phyloP scores from a whole-genome alignment of 352 stramenopile genomes.

The Phytophthora foliorum region DNA sequence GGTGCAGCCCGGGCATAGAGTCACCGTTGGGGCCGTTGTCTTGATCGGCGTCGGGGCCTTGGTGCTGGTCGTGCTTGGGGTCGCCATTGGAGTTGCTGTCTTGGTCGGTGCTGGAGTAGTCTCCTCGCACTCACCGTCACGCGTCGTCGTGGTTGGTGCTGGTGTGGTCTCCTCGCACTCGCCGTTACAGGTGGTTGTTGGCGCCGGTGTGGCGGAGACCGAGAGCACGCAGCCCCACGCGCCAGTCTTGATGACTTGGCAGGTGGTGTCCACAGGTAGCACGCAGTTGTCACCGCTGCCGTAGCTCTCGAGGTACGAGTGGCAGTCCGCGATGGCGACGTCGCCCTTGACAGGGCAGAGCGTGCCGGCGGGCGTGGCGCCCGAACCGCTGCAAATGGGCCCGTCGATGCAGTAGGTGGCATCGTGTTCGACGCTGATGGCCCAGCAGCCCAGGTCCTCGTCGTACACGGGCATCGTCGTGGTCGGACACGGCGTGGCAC shows the following conservation, averaged over 20 bases:
- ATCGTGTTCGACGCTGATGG: slow-evolving; percentile 50
- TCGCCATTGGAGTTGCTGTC: background rate
- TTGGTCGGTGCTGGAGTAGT: too few relatives aligned
- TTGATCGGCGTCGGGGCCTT: slow-evolving; percentile 2
- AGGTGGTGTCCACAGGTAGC: slow-evolving; percentile 58
- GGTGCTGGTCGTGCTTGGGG: slow-evolving; percentile 8
- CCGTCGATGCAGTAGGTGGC: slow-evolving; percentile 58
- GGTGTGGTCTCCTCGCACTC: slow-evolving; percentile 9
- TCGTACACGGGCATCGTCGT: slow-evolving; percentile 26
- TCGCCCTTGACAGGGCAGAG: slow-evolving; percentile 53
- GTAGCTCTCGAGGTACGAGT: slow-evolving; percentile 64
- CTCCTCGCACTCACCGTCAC: slow-evolving; percentile 8
- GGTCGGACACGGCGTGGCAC: slow-evolving; percentile 17
- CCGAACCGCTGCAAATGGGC: slow-evolving; percentile 48
- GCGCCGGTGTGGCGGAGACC: slow-evolving; percentile 31
- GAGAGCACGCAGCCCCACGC: slow-evolving; percentile 73
- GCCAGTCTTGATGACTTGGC: slow-evolving; percentile 71
- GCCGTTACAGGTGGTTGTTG: slow-evolving; percentile 22
- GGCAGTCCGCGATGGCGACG: slow-evolving; percentile 56
- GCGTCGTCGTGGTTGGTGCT: slow-evolving; percentile 2
- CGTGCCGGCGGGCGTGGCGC: slow-evolving; percentile 32
- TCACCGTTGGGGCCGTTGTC: slow-evolving; percentile 6
- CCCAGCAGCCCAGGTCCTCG: slow-evolving; percentile 36
- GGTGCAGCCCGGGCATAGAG: slow-evolving; percentile 7
- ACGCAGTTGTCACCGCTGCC: slow-evolving; percentile 50